phyloP scores from a whole-genome alignment of 2,329 filamentous ascomycete genomes.

The Cladobotryum mycophilum region DNA sequence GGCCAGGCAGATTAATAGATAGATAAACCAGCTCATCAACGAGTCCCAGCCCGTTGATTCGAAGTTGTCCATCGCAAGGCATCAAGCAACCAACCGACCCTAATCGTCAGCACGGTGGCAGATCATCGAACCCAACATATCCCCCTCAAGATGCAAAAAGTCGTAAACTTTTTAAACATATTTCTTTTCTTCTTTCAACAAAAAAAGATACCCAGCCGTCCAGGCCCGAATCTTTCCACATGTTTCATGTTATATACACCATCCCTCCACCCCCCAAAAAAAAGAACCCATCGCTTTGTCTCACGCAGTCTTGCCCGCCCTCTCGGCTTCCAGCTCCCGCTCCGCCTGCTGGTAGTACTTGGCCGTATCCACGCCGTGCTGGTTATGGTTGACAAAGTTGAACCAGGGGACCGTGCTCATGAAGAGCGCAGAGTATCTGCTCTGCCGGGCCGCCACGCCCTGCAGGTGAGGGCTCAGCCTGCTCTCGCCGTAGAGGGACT shows the following conservation, averaged over 20 bases:
- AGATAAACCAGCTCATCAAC: no score
- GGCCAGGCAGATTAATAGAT: no score
- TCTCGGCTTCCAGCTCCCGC: slow-evolving; percentile 80
- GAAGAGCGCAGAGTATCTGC: slow-evolving; percentile 81
- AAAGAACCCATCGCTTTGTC: background rate
- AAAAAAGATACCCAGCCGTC: background rate
- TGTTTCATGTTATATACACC: background rate
- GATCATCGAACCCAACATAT: background rate
- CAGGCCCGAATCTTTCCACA: background rate
- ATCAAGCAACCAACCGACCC: no score
- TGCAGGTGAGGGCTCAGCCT: slow-evolving; percentile 81
- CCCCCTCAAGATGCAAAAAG: background rate
- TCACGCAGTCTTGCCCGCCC: slow-evolving; percentile 9
- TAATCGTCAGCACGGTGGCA: no score
- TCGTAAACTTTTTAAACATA: background rate
- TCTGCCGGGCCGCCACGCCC: slow-evolving; percentile 87
- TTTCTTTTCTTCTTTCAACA: background rate
- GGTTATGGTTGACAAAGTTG: slow-evolving; percentile 94
- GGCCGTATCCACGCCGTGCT: slow-evolving; percentile 95
- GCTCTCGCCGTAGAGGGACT: slow-evolving; percentile 81
- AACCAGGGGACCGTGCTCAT: slow-evolving; percentile 88
- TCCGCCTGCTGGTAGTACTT: slow-evolving; percentile 98
- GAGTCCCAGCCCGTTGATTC: no score
- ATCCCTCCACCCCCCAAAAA: no score
- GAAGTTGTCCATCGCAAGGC: no score